Base-by-base conservation (phyloP, 2,329 filamentous ascomycete genomes). In the Byssochlamys sp. region DNA sequence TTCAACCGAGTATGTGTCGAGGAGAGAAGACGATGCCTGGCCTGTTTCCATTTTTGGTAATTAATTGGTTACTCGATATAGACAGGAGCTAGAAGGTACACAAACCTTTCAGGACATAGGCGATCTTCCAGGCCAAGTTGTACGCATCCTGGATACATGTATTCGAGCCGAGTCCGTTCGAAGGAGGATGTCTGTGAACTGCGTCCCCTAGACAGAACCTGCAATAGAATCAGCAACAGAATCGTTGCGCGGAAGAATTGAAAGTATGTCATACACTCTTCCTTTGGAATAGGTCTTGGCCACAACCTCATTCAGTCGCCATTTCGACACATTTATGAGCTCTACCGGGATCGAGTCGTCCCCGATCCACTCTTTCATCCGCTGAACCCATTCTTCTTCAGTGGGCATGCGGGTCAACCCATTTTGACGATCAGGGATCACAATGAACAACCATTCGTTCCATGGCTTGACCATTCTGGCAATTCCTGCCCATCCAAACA, bases 391-490 rank as follows among this genome's bases (percentile, higher is more conserved):
- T 63, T 82, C 76, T 5, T 79, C 79, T 1, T 73, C 60, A 0
- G 75, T 73, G 0, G 79, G 77, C n/a, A 73, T 71, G 58, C 75
- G 76, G 70, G 19, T 67, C 0, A 60, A 48, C 31, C 64, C 61
- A 14, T 58, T 60, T 29, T 61, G 59, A 2, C 57, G 74, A 7
- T 66, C 65, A 0, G 80, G 77, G 14, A 84, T 71, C 14, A 84
- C 66, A 57, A 82, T 81, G 51, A 81, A 81, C 71, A 83, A 76
- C 82, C 83, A 87, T 71, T 86, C 80, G 61, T 80, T 66, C 83
- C 83, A 86, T 0, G 83, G 79, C 70, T 80, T 83, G 3, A 86
- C 82, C 82, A 86, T 85, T 26, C 84, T 74, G 2, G 79, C 73
- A 61, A 83, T 69, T 2, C 67, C 70, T 31, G 72, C 71, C 77